Conservation (phyloP, 2,329 filamentous ascomycete species). For the Cercospora sojina region DNA sequence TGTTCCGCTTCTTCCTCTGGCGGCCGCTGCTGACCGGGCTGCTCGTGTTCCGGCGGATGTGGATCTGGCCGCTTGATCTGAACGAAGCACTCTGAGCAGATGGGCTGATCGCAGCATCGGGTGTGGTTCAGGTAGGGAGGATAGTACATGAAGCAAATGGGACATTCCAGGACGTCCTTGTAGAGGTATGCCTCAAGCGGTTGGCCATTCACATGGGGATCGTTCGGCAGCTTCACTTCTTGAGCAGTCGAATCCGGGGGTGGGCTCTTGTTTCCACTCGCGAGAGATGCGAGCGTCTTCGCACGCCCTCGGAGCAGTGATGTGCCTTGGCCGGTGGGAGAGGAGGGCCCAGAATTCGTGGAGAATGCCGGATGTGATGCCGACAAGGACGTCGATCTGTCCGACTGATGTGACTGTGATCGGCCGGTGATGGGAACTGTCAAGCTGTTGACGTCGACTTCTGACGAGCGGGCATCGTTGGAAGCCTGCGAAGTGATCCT, state of each 20-base stretch:
- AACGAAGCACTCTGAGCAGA: slow-evolving; percentile 98
- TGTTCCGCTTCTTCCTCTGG: slow-evolving; percentile 55
- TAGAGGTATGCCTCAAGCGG: slow-evolving; percentile 90
- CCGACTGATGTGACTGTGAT: slow-evolving; percentile 76
- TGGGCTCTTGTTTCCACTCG: slow-evolving; percentile 69
- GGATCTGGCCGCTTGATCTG: slow-evolving; percentile 96
- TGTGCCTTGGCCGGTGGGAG: slow-evolving; percentile 46
- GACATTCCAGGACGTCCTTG: slow-evolving; percentile 85
- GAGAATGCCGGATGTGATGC: slow-evolving; percentile 64
- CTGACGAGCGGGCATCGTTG: slow-evolving; percentile 52
- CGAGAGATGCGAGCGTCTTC: slow-evolving; percentile 81
- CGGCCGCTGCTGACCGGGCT: slow-evolving; percentile 37
- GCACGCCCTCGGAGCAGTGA: slow-evolving; percentile 75
- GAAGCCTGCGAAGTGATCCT: slow-evolving; percentile 39
- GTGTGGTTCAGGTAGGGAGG: slow-evolving; percentile 93
- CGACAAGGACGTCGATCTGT: slow-evolving; percentile 59
- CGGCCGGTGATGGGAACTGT: slow-evolving; percentile 77
- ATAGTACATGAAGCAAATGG: slow-evolving; percentile 95
- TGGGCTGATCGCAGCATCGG: slow-evolving; percentile 90
- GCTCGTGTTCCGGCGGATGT: slow-evolving; percentile 71
- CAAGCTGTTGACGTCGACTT: slow-evolving; percentile 66
- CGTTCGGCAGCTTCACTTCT: slow-evolving; percentile 75
- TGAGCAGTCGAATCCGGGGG: slow-evolving; percentile 67
- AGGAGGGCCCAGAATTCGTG: slow-evolving; percentile 46
- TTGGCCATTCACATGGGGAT: slow-evolving; percentile 91